These are phyloP conservation scores for Hondaea fermentalgiana DNA, from an alignment of 108 stramenopile species.

Conservation along the genomic window DNA sequence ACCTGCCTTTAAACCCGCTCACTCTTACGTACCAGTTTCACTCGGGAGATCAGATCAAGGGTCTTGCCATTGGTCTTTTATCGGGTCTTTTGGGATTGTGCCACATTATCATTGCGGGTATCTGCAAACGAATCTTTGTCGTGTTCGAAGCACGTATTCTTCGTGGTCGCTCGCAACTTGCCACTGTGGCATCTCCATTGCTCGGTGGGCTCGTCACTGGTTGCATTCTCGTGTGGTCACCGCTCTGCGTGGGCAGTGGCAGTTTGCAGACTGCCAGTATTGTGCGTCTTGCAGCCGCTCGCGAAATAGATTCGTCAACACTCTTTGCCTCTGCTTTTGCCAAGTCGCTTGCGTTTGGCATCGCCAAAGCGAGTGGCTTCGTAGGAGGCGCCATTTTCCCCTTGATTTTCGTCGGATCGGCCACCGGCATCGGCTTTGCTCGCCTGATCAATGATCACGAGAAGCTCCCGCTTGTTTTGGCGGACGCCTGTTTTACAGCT, in stretches of 20 bases:
- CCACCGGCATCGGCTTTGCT: neutral
- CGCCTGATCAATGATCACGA: neutral
- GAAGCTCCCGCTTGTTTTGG: neutral
- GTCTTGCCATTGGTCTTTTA: neutral
- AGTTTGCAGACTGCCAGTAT: neutral
- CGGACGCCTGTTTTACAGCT: neutral
- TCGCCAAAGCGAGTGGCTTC: neutral
- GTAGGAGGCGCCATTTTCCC: neutral
- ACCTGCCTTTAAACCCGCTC: neutral
- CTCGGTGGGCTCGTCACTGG: neutral
- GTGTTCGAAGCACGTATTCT: neutral
- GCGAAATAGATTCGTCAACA: neutral
- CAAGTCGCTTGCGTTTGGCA: neutral
- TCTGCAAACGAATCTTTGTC: neutral
- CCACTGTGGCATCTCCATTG: neutral
- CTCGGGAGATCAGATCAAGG: neutral
- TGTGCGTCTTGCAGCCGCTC: neutral
- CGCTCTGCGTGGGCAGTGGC: neutral
- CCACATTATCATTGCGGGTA: neutral
- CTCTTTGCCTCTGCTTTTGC: neutral
- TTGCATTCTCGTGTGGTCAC: neutral
- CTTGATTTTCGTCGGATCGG: neutral
- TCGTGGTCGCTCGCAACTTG: neutral
- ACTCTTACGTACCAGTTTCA: neutral
- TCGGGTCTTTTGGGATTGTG: neutral